Percentiles rank a stretch among this genome's conserved stretches.
phyloP scores from a whole-genome alignment of 2,329 filamentous ascomycete species.

The Podosphaera fusca region DNA sequence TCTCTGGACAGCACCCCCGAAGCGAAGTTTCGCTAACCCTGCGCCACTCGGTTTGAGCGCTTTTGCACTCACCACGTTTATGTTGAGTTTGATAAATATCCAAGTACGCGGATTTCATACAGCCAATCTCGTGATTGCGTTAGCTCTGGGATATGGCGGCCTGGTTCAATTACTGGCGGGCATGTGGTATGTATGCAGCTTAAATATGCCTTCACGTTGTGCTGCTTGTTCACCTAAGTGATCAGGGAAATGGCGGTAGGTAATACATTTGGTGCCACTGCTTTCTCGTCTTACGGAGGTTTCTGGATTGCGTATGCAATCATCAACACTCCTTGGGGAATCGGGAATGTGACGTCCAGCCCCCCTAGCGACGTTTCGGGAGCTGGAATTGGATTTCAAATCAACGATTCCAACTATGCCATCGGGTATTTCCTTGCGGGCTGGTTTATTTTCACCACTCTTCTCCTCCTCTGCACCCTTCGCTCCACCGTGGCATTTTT shows the following conservation, averaged over 20 bases:
- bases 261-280: constrained; percentile 40
- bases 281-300: constrained; percentile 36
- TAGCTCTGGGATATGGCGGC: constrained; percentile 40
- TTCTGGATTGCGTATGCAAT: constrained; percentile 38
- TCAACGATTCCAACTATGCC: constrained; percentile 23
- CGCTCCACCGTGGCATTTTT: constrained; percentile 37
- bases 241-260: constrained; percentile 37
- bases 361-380: background rate
- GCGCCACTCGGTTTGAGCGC: constrained; percentile 34
- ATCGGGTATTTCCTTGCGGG: constrained; percentile 34
- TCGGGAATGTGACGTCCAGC: constrained; percentile 21
- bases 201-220: background rate
- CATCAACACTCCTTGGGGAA: constrained; percentile 32
- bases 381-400: constrained; percentile 3
- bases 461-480: constrained; percentile 32
- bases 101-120: constrained; percentile 21
- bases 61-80: constrained; percentile 40
- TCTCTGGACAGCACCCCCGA: constrained; percentile 28
- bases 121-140: constrained; percentile 30
- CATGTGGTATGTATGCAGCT: constrained; percentile 30
- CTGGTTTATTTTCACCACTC: constrained; percentile 40
- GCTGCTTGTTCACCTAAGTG: background rate
- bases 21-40: constrained; percentile 34
- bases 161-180: constrained; percentile 44
- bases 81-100: constrained; percentile 34